phyloP scores from a whole-genome alignment of 495 filamentous ascomycete species.

The Penicillium coprophilum region DNA sequence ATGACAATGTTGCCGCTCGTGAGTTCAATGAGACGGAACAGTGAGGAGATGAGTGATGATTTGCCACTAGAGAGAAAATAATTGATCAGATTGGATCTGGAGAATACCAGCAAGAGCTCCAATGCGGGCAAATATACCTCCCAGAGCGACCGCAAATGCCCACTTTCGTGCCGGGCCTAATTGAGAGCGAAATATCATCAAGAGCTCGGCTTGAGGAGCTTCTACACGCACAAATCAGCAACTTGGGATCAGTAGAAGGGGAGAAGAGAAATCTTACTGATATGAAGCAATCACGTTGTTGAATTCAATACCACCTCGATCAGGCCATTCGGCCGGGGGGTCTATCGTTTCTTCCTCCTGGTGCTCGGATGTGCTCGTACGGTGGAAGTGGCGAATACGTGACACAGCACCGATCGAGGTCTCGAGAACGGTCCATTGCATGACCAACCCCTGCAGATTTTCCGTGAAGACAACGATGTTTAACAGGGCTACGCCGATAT shows the following conservation, averaged over 20 bases:
- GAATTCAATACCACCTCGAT: neutral
- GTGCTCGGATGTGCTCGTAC: constrained; percentile 40
- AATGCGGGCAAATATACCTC: neutral
- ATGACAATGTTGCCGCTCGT: neutral
- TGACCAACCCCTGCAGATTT: constrained; percentile 34
- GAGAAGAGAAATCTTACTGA: neutral
- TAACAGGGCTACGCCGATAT: constrained; percentile 39
- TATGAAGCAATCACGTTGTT: neutral
- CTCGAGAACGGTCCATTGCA: constrained; percentile 48
- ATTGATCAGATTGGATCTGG: neutral
- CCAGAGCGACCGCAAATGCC: neutral
- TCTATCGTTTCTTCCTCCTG: constrained; percentile 24
- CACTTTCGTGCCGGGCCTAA: neutral
- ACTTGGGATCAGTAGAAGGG: neutral
- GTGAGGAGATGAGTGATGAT: neutral
- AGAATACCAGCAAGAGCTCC: neutral
- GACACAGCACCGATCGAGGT: constrained; percentile 47
- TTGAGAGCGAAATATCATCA: neutral
- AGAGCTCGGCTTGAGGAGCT: neutral
- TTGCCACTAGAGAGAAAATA: neutral
- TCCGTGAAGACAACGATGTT: constrained; percentile 37
- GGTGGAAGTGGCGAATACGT: constrained; percentile 48
- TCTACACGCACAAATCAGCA: neutral
- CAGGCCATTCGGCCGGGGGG: constrained; percentile 31
- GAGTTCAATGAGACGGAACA: neutral